Evolutionary conservation across 345 rosid genomes (phyloP).

Genomic region (Aegle marmelos): DNA sequence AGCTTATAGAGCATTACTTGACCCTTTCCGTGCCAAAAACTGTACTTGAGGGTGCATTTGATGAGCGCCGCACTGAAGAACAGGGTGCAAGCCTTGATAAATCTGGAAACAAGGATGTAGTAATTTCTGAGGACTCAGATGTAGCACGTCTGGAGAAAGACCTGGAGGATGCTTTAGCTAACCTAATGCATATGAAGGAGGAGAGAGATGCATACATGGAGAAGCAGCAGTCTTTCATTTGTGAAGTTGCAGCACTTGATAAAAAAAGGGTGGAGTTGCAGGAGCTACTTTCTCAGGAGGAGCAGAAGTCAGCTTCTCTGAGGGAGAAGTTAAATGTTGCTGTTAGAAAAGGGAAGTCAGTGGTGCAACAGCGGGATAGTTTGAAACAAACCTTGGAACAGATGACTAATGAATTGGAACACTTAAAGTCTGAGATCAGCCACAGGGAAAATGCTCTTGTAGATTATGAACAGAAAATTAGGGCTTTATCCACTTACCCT

Average conservation of each 20-base stretch:
- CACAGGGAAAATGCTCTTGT: constrained; percentile 45
- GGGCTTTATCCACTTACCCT: constrained; percentile 50
- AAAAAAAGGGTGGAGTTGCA: constrained; percentile 60
- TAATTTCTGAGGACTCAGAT: constrained; percentile 33
- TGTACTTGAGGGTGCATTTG: constrained; percentile 23
- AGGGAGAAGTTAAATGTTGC: constrained; percentile 92
- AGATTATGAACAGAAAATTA: constrained; percentile 55
- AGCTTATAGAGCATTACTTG: constrained; percentile 61
- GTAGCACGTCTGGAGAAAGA: constrained; percentile 50
- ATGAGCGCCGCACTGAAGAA: constrained; percentile 24
- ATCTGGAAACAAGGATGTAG: constrained; percentile 41
- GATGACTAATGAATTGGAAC: constrained; percentile 58
- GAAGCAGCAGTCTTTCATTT: constrained; percentile 53
- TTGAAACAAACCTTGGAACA: constrained; percentile 74
- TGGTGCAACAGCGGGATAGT: constrained; percentile 85
- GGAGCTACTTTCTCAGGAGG: constrained; percentile 68
- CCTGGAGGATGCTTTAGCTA: constrained; percentile 58
- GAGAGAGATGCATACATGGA: constrained; percentile 66
- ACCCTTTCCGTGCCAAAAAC: constrained; percentile 29
- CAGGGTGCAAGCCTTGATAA: constrained; percentile 27
- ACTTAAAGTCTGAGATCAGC: constrained; percentile 61
- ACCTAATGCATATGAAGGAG: constrained; percentile 52
- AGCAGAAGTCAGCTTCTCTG: constrained; percentile 72
- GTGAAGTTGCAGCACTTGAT: constrained; percentile 57
- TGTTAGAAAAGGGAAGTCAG: constrained; percentile 90